Evolutionary conservation across 805 yeast genomes (phyloP).

Genomic region (Tetrapisispora nanseiensis): DNA sequence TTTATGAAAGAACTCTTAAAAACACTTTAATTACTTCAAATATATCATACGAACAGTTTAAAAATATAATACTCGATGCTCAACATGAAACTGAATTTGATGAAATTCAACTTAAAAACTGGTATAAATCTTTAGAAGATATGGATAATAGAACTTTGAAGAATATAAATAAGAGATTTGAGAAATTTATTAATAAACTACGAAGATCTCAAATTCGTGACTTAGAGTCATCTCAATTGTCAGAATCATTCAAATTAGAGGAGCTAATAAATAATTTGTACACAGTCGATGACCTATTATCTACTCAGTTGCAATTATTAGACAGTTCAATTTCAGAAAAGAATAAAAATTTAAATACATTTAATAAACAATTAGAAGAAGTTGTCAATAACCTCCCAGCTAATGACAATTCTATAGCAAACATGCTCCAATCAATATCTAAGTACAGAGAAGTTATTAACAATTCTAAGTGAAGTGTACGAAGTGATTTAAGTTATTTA

Average conservation of each 20-base stretch:
- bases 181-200: background rate
- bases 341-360: background rate
- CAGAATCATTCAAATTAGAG: slow-evolving; percentile 13
- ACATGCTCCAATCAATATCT: background rate
- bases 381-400: background rate
- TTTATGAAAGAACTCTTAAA: background rate
- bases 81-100: background rate
- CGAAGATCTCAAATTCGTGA: slow-evolving; percentile 9
- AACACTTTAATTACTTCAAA: background rate
- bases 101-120: background rate
- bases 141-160: background rate
- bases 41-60: background rate
- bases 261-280: slow-evolving; percentile 14
- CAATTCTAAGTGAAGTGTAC: too few relatives aligned
- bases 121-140: slow-evolving; percentile 1
- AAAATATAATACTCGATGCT: background rate
- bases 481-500: too few relatives aligned
- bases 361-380: background rate
- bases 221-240: slow-evolving; percentile 6
- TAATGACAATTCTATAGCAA: background rate
- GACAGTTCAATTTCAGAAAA: background rate
- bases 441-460: background rate
- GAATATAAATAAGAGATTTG: background rate
- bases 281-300: slow-evolving; percentile 8
- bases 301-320: background rate